These are phyloP conservation scores for Penicillium samsonianum DNA, from an alignment of 495 filamentous ascomycete species.

Conservation along the genomic window DNA sequence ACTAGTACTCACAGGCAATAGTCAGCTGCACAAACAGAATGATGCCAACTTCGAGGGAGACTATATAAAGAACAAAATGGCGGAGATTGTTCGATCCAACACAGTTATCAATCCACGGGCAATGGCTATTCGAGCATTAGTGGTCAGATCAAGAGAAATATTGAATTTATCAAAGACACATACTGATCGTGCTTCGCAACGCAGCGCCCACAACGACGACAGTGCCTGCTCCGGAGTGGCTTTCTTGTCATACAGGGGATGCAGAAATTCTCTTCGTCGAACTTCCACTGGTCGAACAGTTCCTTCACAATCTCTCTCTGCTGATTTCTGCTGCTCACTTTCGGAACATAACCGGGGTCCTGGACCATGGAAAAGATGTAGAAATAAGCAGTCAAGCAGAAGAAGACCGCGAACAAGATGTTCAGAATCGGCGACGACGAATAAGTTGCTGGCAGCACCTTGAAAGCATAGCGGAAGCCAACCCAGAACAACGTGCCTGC, in stretches of 20 bases:
- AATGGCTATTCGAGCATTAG: conserved; percentile 72
- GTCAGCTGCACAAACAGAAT: conserved; percentile 58
- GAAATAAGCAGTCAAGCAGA: conserved; percentile 73
- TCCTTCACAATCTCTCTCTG: conserved; percentile 87
- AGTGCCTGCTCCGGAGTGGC: conserved; percentile 93
- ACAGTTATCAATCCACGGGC: conserved; percentile 97
- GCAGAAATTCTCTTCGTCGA: conserved; percentile 93
- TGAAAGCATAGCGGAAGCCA: conserved; percentile 71
- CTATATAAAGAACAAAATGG: conserved; percentile 89
- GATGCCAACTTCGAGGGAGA: conserved; percentile 75
- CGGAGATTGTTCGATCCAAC: conserved; percentile 92
- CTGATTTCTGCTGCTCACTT: conserved; percentile 79
- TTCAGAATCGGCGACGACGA: conserved; percentile 68
- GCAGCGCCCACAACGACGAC: conserved; percentile 84
- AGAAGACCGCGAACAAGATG: conserved; percentile 65
- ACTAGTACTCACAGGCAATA: conserved; percentile 52
- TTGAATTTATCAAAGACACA: conserved; percentile 38
- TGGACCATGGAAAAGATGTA: conserved; percentile 80
- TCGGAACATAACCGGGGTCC: conserved; percentile 95
- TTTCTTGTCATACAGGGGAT: conserved; percentile 89
- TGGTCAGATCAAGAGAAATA: background rate
- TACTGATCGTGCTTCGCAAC: conserved; percentile 97
- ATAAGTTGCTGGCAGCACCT: conserved; percentile 72
- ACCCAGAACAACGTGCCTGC: conserved; percentile 83
- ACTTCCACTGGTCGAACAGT: conserved; percentile 79